A percentile compares a stretch with the other conserved stretches of the same genome.
These are phyloP conservation scores for Cercospora sojina DNA, from an alignment of 2,329 filamentous ascomycete genomes.

Conservation along the genomic window DNA sequence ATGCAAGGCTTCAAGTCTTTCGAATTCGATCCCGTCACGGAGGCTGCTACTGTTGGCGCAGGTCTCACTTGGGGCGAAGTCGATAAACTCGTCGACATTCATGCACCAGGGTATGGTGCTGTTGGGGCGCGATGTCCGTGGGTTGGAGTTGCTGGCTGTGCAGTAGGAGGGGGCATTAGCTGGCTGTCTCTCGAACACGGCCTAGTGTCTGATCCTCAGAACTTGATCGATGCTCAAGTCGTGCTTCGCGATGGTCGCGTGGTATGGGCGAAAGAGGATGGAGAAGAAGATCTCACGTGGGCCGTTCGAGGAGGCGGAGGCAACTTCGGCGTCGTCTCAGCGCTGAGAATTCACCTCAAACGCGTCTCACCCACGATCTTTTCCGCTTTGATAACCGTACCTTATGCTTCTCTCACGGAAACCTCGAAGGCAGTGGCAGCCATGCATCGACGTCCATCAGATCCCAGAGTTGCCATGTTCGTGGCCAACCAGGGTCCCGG, in stretches of 20 bases:
- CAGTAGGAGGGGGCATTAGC: slow-evolving; percentile 41
- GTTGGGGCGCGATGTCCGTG: slow-evolving; percentile 41
- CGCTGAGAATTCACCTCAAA: slow-evolving; percentile 34
- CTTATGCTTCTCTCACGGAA: slow-evolving; percentile 25
- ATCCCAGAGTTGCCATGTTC: slow-evolving; percentile 37
- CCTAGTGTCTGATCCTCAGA: slow-evolving; percentile 42
- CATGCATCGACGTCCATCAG: slow-evolving; percentile 27
- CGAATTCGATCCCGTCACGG: slow-evolving; percentile 35
- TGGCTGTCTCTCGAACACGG: slow-evolving; percentile 44
- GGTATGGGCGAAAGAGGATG: slow-evolving; percentile 39
- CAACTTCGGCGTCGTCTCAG: slow-evolving; percentile 37
- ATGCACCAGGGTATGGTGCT: slow-evolving; percentile 40
- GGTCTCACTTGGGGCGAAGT: slow-evolving; percentile 43
- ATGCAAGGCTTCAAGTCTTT: slow-evolving; percentile 42
- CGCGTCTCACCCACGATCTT: slow-evolving; percentile 34
- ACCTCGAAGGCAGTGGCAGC: slow-evolving; percentile 30
- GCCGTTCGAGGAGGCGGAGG: slow-evolving; percentile 45
- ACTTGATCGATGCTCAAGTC: slow-evolving; percentile 44
- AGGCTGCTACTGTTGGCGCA: slow-evolving; percentile 40
- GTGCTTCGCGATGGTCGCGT: slow-evolving; percentile 41
- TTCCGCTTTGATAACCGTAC: slow-evolving; percentile 27
- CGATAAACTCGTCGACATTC: slow-evolving; percentile 39
- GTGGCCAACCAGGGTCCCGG: slow-evolving; percentile 32
- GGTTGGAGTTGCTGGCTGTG: slow-evolving; percentile 44
- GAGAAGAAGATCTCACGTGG: slow-evolving; percentile 45